phyloP scores from a whole-genome alignment of 306 rosid species.

The Sophora flavescens region DNA sequence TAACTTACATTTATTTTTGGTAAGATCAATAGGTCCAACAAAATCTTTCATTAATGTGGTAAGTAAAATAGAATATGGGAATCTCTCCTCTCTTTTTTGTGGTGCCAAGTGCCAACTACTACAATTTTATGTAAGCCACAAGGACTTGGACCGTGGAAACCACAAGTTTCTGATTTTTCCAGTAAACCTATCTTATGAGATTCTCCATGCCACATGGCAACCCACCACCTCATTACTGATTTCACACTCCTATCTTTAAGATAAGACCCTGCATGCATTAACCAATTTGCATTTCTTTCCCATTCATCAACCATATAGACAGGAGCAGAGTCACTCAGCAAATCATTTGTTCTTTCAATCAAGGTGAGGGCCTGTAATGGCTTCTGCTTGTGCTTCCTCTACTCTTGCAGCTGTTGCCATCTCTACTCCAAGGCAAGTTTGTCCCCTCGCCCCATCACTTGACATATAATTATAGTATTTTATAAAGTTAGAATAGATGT shows the following conservation, averaged over 20 bases:
- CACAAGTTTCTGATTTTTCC: conserved; percentile 33
- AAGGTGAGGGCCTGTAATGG: conserved; percentile 38
- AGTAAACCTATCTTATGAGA: conserved; percentile 30
- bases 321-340: background rate
- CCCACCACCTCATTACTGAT: background rate
- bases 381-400: conserved; percentile 44
- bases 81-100: background rate
- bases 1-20: background rate
- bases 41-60: background rate
- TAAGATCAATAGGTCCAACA: conserved; percentile 19
- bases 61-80: background rate
- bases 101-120: background rate
- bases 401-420: conserved; percentile 42
- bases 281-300: background rate
- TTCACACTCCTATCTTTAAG: conserved; percentile 31
- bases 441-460: background rate
- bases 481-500: no score
- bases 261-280: conserved; percentile 19
- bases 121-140: conserved; percentile 17
- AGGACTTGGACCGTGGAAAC: background rate
- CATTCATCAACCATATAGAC: conserved; percentile 20
- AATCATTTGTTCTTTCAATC: background rate
- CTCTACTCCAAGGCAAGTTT: conserved; percentile 43
- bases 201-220: conserved; percentile 42
- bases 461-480: no score